Evolutionary conservation across 2,329 filamentous ascomycete genomes (phyloP), one percentile per base, ranked within the genome.

Genomic region (Pseudopithomyces chartarum): DNA sequence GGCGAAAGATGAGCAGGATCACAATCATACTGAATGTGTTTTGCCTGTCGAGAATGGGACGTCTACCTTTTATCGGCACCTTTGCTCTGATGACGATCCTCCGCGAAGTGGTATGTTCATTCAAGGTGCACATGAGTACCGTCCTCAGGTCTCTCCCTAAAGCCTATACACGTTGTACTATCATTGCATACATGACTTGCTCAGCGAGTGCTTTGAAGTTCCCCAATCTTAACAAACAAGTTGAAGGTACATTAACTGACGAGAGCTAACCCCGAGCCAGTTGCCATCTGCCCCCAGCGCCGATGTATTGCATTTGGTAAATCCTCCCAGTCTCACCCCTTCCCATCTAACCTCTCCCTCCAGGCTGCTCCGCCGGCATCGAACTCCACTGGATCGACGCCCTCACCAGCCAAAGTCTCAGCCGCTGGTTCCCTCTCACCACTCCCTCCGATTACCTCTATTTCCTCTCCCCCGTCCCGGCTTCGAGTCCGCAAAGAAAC

Each of bases 231-330:
- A 17, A 32, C 12, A 7, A 44, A 19, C 11, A 29, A 22, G 15
- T n/a, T 4, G 15, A n/a, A 23, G 13, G 13, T 26, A 29, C 2
- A 6, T 38, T 22, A 6, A 15, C 47, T 34, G 6, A 7, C 1
- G 5, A 11, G 20, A 20, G 22, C 48, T 51, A 40, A 40, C 22
- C 6, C 19, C 13, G n/a, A 2, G 20, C n/a, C 17, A 51, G 82
- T 89, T 10, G 84, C 87, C 0, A 83, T 90, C 33, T 88, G 84
- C 62, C 87, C 87, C n/a, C 84, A 87, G 55, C 80, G 85, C 44
- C 81, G 82, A 49, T 88, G 85, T 62, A 84, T 88, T 33, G 87
- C 86, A 8, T 90, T 89, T 75, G 87, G 48, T 51, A 22, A 43
- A 36, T 20, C 12, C 6, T 13, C 20, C 17, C 6, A 15, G 8